phyloP scores from a whole-genome alignment of 208 protist species.

The Giardia duodenalis region DNA sequence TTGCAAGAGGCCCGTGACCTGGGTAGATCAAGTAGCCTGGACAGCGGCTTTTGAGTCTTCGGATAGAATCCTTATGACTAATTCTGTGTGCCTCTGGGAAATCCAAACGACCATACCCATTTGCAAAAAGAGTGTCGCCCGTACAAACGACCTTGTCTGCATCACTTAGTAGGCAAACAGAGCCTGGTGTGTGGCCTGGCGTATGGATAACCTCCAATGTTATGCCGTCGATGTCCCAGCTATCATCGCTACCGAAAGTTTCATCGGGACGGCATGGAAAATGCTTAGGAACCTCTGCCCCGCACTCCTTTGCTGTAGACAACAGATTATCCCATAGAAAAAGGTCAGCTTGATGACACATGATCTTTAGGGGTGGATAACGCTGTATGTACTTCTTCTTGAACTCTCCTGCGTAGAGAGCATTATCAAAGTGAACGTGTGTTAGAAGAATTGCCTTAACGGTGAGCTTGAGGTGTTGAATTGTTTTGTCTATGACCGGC shows the following conservation, averaged over 20 bases:
- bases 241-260: not conserved
- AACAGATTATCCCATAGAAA: not conserved
- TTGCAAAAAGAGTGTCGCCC: not conserved
- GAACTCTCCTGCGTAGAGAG: not conserved
- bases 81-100: not conserved
- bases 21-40: not conserved
- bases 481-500: not conserved
- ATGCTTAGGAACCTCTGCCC: not conserved
- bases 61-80: not conserved
- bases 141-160: not conserved
- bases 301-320: not conserved
- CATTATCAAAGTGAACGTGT: not conserved
- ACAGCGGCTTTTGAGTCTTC: not conserved
- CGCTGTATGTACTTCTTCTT: not conserved
- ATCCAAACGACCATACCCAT: not conserved
- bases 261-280: not conserved
- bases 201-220: not conserved
- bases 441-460: constrained; percentile 1
- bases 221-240: not conserved
- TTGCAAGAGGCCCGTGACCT: not conserved
- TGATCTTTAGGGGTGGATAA: not conserved
- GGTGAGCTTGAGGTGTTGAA: not conserved
- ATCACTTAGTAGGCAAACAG: not conserved
- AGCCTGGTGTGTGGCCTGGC: not conserved
- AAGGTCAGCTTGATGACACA: not conserved